Percentiles rank a stretch among this genome's conserved stretches.
These are phyloP conservation scores for Candida peoriensis DNA, from an alignment of 805 yeast genomes.

Conservation along the genomic window DNA sequence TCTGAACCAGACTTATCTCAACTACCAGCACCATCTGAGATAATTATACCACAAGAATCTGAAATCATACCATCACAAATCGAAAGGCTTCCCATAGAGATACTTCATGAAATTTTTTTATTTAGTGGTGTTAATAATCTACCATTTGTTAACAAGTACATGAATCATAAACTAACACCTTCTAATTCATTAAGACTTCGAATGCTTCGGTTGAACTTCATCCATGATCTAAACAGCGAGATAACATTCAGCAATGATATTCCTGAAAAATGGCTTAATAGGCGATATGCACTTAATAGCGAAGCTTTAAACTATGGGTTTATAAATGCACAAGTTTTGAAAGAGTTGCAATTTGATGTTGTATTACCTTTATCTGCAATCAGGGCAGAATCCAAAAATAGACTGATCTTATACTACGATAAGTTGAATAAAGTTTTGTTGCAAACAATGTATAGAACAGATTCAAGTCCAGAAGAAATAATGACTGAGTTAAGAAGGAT, in stretches of 20 bases:
- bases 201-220: constrained; percentile 14
- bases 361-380: constrained; percentile 18
- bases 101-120: constrained; percentile 35
- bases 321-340: constrained; percentile 21
- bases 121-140: constrained; percentile 32
- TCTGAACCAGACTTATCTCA: neutral
- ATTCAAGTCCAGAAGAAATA: constrained; percentile 12
- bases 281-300: constrained; percentile 16
- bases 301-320: constrained; percentile 19
- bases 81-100: constrained; percentile 39
- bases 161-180: constrained; percentile 25
- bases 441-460: constrained; percentile 9
- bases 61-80: no score
- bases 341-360: constrained; percentile 19
- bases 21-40: neutral
- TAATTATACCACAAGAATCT: no score
- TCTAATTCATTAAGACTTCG: constrained; percentile 16
- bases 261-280: constrained; percentile 1
- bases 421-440: constrained; percentile 13
- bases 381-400: constrained; percentile 12
- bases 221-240: constrained; percentile 15
- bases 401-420: constrained; percentile 12
- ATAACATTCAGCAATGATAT: neutral
- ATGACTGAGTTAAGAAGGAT: constrained; percentile 15
- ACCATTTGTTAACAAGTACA: constrained; percentile 29